Evolutionary conservation across 192 early-diverging fungal genomes (phyloP).

Genomic region (Mortierella antarctica): DNA sequence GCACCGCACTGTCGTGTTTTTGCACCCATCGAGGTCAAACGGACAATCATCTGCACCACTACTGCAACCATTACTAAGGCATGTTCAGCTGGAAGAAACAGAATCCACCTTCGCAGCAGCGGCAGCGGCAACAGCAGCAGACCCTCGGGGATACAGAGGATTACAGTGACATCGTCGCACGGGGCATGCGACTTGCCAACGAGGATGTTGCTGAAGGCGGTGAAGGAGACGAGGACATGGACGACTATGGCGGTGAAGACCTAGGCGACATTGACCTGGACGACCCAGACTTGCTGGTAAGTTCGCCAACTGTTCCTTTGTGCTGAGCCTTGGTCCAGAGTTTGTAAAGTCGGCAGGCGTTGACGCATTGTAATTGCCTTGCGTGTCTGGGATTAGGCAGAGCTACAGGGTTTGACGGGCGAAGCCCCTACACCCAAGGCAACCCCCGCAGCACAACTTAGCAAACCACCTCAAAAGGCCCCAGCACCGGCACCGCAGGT

Average conservation of each 20-base stretch:
- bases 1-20: background rate
- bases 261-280: conserved; percentile 57
- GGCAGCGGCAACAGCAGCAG: conserved; percentile 16
- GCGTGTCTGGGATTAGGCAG: conserved; percentile 39
- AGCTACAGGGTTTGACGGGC: conserved; percentile 58
- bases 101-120: conserved; percentile 44
- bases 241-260: conserved; percentile 35
- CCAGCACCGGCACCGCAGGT: conserved; percentile 9
- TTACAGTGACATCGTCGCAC: conserved; percentile 44
- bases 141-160: conserved; percentile 4
- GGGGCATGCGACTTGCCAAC: conserved; percentile 40
- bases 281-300: conserved; percentile 67
- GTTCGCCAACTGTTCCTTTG: too few relatives aligned
- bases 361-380: background rate
- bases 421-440: conserved; percentile 19
- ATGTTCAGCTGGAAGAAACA: conserved; percentile 55
- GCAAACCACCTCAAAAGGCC: conserved; percentile 9
- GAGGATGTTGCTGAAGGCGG: conserved; percentile 29
- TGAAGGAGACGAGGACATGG: conserved; percentile 25
- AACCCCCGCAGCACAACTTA: conserved; percentile 22
- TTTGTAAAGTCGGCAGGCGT: too few relatives aligned
- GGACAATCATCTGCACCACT: background rate
- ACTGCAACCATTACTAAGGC: background rate
- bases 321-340: too few relatives aligned
- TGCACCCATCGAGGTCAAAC: background rate